Evolutionary conservation across 2,329 filamentous ascomycete genomes (phyloP), one percentile per base, ranked within the genome.

Genomic region (Alternaria triticimaculans): DNA sequence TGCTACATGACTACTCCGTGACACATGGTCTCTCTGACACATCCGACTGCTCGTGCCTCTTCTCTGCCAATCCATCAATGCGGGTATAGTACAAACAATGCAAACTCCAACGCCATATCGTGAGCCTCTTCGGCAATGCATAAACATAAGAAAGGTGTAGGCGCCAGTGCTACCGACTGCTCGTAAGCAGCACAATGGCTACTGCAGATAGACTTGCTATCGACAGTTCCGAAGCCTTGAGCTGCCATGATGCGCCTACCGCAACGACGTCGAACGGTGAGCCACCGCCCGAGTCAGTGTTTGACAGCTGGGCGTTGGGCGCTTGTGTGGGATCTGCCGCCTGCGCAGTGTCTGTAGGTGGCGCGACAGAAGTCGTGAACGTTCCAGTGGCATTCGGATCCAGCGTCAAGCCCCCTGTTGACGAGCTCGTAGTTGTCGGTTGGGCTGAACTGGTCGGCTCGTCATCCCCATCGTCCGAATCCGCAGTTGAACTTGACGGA

Each of bases 191-290:
- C 8, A 68, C 23, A 2, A 70, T 37, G 6, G 62, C 63, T 4
- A 64, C 53, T 7, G 63, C 68, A 1, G 73, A 37, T 18, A 74
- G 66, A 37, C 62, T 64, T 6, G 61, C 50, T 20, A 68, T 48
- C 14, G 60, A 53, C 10, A 58, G 8, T 5, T 58, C 59, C 6
- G 63, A 18, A 9, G 53, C 33, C 6, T 49, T 63, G 8, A 64
- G 14, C 10, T 63, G 74, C 30, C 65, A 59, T 25, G 74, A 70
- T 3, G 70, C 62, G 30, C 72, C 69, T 0, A 65, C 65, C 1
- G 75, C 72, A 9, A 69, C 64, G 12, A 80, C 72, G 63, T 83
- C 82, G 62, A 84, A 84, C 6, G 82, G 83, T 56, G 80, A 82
- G n/a, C 83, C 83, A 15, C 82, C 82, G 20, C 82, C 81, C 12